Evolutionary conservation across 2,329 filamentous ascomycete species (phyloP).

Genomic region (Xylariomycetidae sp.): DNA sequence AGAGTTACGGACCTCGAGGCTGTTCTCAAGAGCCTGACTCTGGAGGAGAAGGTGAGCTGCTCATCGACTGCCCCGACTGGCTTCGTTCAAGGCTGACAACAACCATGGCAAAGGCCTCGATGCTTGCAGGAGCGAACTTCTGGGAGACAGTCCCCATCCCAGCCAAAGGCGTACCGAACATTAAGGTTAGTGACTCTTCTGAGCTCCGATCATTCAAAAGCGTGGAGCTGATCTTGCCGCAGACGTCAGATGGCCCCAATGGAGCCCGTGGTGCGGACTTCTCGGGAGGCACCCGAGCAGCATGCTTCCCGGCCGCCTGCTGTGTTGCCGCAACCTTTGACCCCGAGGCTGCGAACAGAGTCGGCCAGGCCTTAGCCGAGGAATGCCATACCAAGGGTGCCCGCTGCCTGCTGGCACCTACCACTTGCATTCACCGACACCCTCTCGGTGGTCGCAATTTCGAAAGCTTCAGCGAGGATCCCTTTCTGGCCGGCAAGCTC

Average conservation of each 20-base stretch:
- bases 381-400: constrained; percentile 54
- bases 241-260: constrained; percentile 66
- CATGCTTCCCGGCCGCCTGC: constrained; percentile 27
- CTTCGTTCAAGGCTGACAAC: no score
- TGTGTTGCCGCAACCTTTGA: constrained; percentile 58
- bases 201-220: no score
- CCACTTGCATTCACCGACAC: constrained; percentile 42
- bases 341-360: constrained; percentile 45
- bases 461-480: constrained; percentile 42
- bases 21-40: constrained; percentile 6
- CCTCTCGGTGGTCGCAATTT: constrained; percentile 43
- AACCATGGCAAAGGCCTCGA: no score
- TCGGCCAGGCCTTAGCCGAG: constrained; percentile 53
- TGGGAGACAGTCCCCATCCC: constrained; percentile 9
- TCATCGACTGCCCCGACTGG: no score
- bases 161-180: constrained; percentile 5
- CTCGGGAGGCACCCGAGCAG: constrained; percentile 22
- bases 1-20: constrained; percentile 6
- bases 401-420: constrained; percentile 65
- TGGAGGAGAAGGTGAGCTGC: constrained; percentile 6
- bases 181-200: constrained; percentile 9
- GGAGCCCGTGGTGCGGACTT: constrained; percentile 53
- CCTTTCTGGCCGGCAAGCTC: constrained; percentile 37
- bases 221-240: no score
- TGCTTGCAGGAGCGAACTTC: constrained; percentile 6